Conservation (phyloP, 345 rosid species). For the Alliaria petiolata region DNA sequence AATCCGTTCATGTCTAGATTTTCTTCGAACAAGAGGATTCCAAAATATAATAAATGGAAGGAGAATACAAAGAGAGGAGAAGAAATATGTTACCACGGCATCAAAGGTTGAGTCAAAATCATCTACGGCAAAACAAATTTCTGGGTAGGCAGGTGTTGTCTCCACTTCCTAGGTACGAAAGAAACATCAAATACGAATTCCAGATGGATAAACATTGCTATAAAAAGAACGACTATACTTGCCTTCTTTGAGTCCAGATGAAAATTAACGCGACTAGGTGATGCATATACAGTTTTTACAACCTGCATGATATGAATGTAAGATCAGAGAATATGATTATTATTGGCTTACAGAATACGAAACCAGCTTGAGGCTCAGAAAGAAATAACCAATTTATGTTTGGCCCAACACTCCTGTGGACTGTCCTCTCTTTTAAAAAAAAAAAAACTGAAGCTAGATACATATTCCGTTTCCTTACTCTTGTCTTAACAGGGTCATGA, state of each 20-base stretch:
- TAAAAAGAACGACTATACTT: slow-evolving; percentile 25
- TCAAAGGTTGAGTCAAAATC: slow-evolving; percentile 98
- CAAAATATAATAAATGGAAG: not conserved
- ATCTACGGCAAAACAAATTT: slow-evolving; percentile 91
- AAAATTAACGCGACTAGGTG: slow-evolving; percentile 92
- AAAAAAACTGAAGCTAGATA: not conserved
- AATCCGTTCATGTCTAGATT: not conserved
- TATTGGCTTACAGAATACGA: not conserved
- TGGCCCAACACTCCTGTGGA: not conserved
- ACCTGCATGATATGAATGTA: slow-evolving; percentile 49
- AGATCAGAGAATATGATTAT: slow-evolving; percentile 18
- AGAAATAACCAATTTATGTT: not conserved
- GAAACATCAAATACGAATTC: slow-evolving; percentile 29
- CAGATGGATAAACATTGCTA: not conserved
- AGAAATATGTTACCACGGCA: slow-evolving; percentile 65
- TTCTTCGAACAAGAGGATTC: not conserved
- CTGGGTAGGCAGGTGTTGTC: slow-evolving; percentile 95
- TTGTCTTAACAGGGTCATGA: not conserved
- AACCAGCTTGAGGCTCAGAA: not conserved
- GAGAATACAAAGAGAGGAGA: not conserved
- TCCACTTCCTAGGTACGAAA: slow-evolving; percentile 67
- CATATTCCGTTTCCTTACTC: not conserved
- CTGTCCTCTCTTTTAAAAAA: not conserved
- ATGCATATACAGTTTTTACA: slow-evolving; percentile 94
- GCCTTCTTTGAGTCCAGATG: slow-evolving; percentile 92